Percentiles rank a stretch among this genome's conserved stretches.
Conservation (phyloP, 805 yeast genomes). For the Saccharomycopsis sp. region DNA sequence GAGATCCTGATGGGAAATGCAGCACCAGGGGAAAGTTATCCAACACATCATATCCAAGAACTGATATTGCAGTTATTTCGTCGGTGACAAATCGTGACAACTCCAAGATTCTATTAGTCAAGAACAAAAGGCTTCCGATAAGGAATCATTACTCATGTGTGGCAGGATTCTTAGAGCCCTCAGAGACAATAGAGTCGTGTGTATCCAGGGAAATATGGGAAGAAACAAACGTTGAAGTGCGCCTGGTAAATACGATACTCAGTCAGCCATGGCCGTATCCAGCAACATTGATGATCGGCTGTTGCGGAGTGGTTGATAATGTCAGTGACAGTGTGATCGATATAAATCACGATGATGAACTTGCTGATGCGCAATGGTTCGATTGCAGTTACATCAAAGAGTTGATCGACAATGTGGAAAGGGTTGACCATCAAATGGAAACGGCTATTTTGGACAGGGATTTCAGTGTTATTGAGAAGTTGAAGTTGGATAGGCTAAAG, state of each 20-base stretch:
- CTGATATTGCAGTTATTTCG: conserved; percentile 80
- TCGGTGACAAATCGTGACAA: conserved; percentile 59
- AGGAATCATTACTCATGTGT: conserved; percentile 66
- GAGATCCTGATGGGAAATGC: no score
- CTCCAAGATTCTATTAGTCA: conserved; percentile 62
- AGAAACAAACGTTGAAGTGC: conserved; percentile 73
- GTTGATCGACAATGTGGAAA: conserved; percentile 27
- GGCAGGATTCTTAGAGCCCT: conserved; percentile 94
- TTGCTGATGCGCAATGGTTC: conserved; percentile 82
- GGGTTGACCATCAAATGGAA: conserved; percentile 27
- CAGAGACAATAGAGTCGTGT: conserved; percentile 84
- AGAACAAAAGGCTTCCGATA: conserved; percentile 49
- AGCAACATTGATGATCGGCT: conserved; percentile 86
- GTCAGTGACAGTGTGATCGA: conserved; percentile 52
- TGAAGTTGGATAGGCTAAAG: background rate
- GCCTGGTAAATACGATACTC: conserved; percentile 47
- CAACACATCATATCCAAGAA: conserved; percentile 87
- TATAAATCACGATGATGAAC: conserved; percentile 78
- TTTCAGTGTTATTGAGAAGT: no score
- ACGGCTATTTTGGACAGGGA: no score
- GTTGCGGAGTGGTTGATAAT: conserved; percentile 67
- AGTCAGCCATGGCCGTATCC: conserved; percentile 99
- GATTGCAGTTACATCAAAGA: conserved; percentile 41
- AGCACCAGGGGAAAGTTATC: conserved; percentile 37
- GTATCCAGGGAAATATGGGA: conserved; percentile 88